Base-by-base conservation (phyloP, 148 eudicot species). In the Heliamphora exappendiculata region DNA sequence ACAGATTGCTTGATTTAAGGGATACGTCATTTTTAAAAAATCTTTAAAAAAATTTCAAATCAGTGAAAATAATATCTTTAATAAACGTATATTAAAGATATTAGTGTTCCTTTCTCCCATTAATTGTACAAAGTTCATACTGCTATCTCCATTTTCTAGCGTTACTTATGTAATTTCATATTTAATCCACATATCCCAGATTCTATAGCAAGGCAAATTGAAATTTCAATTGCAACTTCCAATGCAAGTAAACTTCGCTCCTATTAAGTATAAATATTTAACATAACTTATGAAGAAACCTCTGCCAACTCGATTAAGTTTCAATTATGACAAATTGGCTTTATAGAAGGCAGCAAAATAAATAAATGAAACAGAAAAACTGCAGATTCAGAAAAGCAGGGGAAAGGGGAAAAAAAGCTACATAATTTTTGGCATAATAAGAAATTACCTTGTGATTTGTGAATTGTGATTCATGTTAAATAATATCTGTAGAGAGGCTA, bases 331-430 rank as follows among this genome's bases (percentile, higher is more conserved):
- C 16, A 67, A 37, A 37, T 10, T 12, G 17, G 34, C 7, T 67
- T 64, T 24, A 64, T 36, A 31, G 37, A 70, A 70, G 59, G 74
- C 47, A 72, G 22, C 31, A 54, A 50, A 72, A 34, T 54, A 34
- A 39, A 33, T 10, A 53, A 34, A 34, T 72, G 59, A 16, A 34
- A 0, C 53, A 3, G 10, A 53, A n/a, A 22, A 39, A 13, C 57
- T 26, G 20, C 70, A 39, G 12, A 33, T 72, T 53, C 26, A 36
- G 34, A n/a, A 13, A 54, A 20, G 28, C 75, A 14, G 22, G 20
- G 57, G 26, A 20, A 20, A 29, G 16, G 44, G 7, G 14, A 44
- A 19, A 72, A 10, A n/a, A 55, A 44, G 26, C 22, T 12, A 16
- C 13, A 72, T 54, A 16, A 57, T 19, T 36, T 73, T 24, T 2